A percentile compares a stretch with the other conserved stretches of the same genome.
Conservation (phyloP, 129 eudicot genomes). For the Scalesia atractyloides region DNA sequence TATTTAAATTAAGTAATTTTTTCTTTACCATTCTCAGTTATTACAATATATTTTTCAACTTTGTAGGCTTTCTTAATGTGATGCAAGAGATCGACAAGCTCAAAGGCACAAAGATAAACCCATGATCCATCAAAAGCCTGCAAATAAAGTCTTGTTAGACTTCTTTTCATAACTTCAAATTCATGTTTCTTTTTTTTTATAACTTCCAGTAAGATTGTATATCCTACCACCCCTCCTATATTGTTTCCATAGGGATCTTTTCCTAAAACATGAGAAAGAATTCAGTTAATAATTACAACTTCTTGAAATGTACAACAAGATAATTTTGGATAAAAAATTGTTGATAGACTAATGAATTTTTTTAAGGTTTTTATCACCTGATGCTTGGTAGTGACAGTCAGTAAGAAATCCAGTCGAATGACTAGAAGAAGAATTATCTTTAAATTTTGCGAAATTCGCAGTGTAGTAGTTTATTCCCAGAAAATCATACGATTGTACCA, state of each 20-base stretch:
- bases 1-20: neutral
- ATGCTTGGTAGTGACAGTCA: constrained; percentile 22
- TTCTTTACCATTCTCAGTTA: constrained; percentile 35
- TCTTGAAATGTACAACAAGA: too few species aligned
- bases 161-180: neutral
- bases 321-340: too few species aligned
- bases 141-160: neutral
- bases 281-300: too few species aligned
- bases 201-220: neutral
- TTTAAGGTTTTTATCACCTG: constrained; percentile 13
- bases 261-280: constrained; percentile 13
- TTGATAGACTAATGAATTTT: neutral
- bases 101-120: constrained; percentile 35
- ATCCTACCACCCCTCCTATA: constrained; percentile 24
- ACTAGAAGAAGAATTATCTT: neutral
- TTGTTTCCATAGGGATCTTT: neutral
- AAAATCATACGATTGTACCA: constrained; percentile 59
- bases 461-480: constrained; percentile 68
- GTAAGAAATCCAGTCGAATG: constrained; percentile 19
- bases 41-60: constrained; percentile 1
- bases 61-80: neutral
- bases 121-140: constrained; percentile 25
- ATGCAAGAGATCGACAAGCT: constrained; percentile 21
- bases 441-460: constrained; percentile 30
- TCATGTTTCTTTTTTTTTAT: neutral